Conservation (phyloP, 164 flowering plant genomes). For the Piper longum region DNA sequence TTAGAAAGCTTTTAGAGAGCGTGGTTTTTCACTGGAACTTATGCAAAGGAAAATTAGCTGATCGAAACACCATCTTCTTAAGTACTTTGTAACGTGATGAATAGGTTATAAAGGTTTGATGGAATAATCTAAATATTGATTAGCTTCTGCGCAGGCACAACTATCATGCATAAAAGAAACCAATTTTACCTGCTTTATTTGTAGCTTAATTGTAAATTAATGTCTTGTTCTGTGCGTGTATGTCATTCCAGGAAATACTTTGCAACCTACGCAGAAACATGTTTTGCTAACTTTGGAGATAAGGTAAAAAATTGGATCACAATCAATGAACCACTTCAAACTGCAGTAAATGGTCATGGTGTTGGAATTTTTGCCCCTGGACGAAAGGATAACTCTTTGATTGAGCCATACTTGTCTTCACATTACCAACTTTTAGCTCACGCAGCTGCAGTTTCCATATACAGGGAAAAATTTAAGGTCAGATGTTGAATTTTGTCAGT, state of each 20-base stretch:
- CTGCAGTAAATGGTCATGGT: conserved; percentile 66
- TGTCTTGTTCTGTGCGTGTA: neutral
- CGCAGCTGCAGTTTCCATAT: conserved; percentile 65
- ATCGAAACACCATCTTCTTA: neutral
- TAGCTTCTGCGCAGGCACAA: too few species aligned
- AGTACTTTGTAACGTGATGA: too few species aligned
- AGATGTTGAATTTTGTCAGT: neutral
- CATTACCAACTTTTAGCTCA: conserved; percentile 87
- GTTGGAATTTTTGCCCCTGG: conserved; percentile 83
- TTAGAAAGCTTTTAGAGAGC: too few species aligned
- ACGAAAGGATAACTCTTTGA: conserved; percentile 38
- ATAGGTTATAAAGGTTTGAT: too few species aligned
- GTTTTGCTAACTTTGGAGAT: conserved; percentile 82
- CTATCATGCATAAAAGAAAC: neutral
- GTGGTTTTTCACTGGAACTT: too few species aligned
- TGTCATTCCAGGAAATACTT: conserved; percentile 56
- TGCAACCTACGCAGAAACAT: conserved; percentile 72
- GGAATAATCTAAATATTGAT: too few species aligned
- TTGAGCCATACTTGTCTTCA: conserved; percentile 69
- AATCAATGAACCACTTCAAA: conserved; percentile 82
- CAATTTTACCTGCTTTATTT: neutral
- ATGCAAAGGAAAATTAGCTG: too few species aligned
- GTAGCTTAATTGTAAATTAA: neutral
- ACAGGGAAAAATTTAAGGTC: conserved; percentile 68
- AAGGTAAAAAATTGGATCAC: conserved; percentile 91